phyloP scores from a whole-genome alignment of 805 yeast genomes.

The Wickerhamomyces tratensis region DNA sequence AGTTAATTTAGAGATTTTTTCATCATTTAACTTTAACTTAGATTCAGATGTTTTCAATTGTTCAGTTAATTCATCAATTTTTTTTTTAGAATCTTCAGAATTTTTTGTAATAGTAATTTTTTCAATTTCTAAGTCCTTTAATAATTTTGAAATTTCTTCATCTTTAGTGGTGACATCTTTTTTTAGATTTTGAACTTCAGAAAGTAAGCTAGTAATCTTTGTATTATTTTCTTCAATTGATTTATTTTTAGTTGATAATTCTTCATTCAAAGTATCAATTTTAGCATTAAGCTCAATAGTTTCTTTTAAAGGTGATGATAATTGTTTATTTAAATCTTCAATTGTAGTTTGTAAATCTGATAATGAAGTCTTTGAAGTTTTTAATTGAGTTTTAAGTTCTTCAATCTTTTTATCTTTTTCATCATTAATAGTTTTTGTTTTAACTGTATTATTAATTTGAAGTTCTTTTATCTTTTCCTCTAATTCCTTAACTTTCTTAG shows the following conservation, averaged over 20 bases:
- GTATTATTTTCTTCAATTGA: background rate
- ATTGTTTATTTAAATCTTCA: slow-evolving; percentile 3
- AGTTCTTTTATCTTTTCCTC: no score
- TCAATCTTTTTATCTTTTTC: slow-evolving; percentile 1
- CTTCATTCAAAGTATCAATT: slow-evolving; percentile 5
- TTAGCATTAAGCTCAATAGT: slow-evolving; percentile 2
- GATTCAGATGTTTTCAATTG: no score
- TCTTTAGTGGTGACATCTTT: slow-evolving; percentile 1
- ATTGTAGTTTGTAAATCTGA: no score
- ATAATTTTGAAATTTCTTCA: no score
- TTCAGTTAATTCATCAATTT: no score
- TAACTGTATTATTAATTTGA: no score
- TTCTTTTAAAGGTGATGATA: background rate
- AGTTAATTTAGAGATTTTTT: slow-evolving; percentile 1
- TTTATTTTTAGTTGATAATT: background rate
- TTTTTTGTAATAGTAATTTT: no score
- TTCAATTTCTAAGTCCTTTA: no score
- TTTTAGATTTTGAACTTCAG: slow-evolving; percentile 4
- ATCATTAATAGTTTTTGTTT: no score
- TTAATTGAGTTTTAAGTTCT: background rate
- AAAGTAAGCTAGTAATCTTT: background rate
- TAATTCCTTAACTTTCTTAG: slow-evolving; percentile 1
- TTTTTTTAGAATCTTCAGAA: no score
- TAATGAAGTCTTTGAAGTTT: background rate
- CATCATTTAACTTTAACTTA: no score